Evolutionary conservation across 345 rosid species (phyloP).

Genomic region (Lepidium aucheri): DNA sequence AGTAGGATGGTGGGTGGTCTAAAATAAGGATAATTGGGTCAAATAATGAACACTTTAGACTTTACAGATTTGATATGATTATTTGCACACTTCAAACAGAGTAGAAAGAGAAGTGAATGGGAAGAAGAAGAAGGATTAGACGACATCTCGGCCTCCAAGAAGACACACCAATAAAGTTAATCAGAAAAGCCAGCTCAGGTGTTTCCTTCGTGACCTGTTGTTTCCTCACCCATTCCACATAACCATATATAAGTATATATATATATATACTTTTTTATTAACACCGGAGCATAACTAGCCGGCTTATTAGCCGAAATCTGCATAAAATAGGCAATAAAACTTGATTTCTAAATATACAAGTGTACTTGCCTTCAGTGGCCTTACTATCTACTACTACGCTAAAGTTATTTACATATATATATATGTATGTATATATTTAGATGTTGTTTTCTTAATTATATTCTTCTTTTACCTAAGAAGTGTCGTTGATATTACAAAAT

Average conservation of each 20-base stretch:
- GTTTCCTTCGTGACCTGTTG: neutral
- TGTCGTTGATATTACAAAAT: neutral
- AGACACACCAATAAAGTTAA: slow-evolving; percentile 1
- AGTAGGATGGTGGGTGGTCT: neutral
- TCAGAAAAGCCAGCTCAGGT: neutral
- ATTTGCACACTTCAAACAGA: neutral
- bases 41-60: neutral
- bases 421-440: too few species aligned
- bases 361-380: too few species aligned
- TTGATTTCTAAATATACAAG: too few species aligned
- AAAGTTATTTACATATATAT: too few species aligned
- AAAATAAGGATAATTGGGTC: neutral
- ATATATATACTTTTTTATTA: too few species aligned
- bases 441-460: neutral
- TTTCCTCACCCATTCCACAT: neutral
- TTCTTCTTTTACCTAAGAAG: neutral
- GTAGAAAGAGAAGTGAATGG: neutral
- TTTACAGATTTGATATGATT: slow-evolving; percentile 11
- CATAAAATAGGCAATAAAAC: too few species aligned
- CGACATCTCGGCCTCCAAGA: slow-evolving; percentile 30
- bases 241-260: too few species aligned
- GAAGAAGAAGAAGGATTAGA: slow-evolving; percentile 7
- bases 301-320: too few species aligned
- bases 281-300: too few species aligned
- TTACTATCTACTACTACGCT: too few species aligned